Evolutionary conservation across 2,329 filamentous ascomycete species (phyloP).

Genomic region (Aureobasidium melanogenum): DNA sequence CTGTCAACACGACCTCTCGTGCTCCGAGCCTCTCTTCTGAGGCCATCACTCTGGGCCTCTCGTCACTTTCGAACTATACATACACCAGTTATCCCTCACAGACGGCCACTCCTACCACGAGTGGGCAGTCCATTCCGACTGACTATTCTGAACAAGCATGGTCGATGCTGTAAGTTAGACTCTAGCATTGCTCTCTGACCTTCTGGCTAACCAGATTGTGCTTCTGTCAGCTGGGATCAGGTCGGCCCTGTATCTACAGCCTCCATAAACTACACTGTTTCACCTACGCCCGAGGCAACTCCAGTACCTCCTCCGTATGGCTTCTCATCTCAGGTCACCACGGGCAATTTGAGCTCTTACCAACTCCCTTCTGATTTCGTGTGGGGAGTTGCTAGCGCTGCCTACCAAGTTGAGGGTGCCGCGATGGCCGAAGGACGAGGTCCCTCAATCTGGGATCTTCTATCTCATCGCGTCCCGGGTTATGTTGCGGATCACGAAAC

Average conservation of each 20-base stretch:
- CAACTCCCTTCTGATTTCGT: constrained; percentile 30
- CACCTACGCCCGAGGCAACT: constrained; percentile 26
- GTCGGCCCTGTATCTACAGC: constrained; percentile 21
- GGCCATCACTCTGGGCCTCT: constrained; percentile 2
- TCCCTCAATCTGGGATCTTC: constrained; percentile 20
- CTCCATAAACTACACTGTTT: constrained; percentile 21
- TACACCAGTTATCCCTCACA: constrained; percentile 6
- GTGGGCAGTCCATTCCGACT: background rate
- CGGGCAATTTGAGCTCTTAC: constrained; percentile 7
- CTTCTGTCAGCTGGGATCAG: no score
- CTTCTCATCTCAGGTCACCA: constrained; percentile 3
- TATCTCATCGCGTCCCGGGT: constrained; percentile 18
- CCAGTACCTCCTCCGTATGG: constrained; percentile 7
- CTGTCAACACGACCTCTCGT: background rate
- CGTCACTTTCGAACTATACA: constrained; percentile 1
- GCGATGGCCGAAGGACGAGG: constrained; percentile 23
- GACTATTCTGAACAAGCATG: constrained; percentile 10
- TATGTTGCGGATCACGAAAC: constrained; percentile 28
- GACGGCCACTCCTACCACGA: background rate
- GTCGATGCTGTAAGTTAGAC: constrained; percentile 13
- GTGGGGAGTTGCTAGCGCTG: constrained; percentile 29
- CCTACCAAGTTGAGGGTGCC: constrained; percentile 26
- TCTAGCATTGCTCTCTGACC: no score
- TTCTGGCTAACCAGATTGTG: no score
- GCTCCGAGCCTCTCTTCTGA: background rate